A percentile compares a stretch with the other conserved stretches of the same genome.
These are phyloP conservation scores for Gypsophila paniculata DNA, from an alignment of 179 eudicot genomes.

Conservation along the genomic window DNA sequence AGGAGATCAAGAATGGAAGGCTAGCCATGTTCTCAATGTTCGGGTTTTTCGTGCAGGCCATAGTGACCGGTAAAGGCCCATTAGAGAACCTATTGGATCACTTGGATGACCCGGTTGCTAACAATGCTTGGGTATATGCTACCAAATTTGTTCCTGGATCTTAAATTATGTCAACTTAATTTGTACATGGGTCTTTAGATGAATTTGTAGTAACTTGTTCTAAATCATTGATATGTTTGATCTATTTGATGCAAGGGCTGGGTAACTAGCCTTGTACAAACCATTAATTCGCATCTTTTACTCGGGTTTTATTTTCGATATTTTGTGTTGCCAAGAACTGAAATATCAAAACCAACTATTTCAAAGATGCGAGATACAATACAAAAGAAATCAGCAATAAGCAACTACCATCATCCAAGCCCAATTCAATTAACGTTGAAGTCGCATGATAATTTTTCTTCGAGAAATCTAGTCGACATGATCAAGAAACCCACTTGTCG, in stretches of 20 bases:
- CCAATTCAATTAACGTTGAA: no score
- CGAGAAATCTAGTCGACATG: no score
- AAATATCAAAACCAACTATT: no score
- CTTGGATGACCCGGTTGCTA: conserved; percentile 88
- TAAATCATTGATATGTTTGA: neutral
- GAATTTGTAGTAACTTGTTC: conserved; percentile 6
- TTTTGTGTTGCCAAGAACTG: no score
- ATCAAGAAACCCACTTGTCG: no score
- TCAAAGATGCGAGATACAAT: no score
- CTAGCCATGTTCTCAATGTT: conserved; percentile 93
- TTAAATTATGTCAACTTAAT: conserved; percentile 21
- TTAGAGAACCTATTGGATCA: conserved; percentile 87
- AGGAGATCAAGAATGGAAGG: conserved; percentile 89
- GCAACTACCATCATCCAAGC: no score
- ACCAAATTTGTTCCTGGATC: conserved; percentile 90
- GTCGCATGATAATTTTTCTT: no score
- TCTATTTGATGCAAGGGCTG: neutral
- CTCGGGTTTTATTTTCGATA: no score
- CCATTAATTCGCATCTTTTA: no score
- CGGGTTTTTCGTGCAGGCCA: conserved; percentile 89
- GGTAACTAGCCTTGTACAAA: conserved; percentile 11
- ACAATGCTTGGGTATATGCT: conserved; percentile 94
- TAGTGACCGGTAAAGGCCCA: conserved; percentile 83
- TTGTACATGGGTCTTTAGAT: conserved; percentile 24
- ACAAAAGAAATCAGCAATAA: no score